phyloP scores from a whole-genome alignment of 768 basidiomycete genomes.

The Psilocybe azurescens region DNA sequence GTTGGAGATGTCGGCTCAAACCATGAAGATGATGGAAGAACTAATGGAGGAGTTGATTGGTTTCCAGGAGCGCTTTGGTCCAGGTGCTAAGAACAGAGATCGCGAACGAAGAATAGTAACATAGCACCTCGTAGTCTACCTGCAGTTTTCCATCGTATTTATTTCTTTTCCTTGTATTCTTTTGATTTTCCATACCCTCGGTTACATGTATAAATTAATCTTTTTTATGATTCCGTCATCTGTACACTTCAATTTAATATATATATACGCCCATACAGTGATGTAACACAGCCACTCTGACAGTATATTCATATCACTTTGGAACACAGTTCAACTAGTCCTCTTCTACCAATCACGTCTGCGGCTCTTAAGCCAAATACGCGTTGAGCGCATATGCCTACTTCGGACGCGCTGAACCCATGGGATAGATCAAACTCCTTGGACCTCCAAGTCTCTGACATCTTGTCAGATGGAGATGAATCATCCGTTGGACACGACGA shows the following conservation, averaged over 20 bases:
- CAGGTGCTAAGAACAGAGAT: constrained; percentile 54
- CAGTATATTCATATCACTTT: no score
- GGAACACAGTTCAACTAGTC: no score
- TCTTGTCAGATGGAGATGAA: constrained; percentile 46
- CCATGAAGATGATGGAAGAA: constrained; percentile 89
- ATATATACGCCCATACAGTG: no score
- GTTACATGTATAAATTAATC: no score
- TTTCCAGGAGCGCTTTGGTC: constrained; percentile 88
- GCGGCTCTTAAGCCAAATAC: background rate
- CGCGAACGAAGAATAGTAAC: constrained; percentile 49
- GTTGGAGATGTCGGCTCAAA: constrained; percentile 35
- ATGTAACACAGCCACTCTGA: no score
- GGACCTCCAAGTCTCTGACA: background rate
- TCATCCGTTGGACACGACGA: constrained; percentile 24
- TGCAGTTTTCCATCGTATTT: background rate
- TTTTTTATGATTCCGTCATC: no score
- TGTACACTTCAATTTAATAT: no score
- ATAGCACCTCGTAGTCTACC: background rate
- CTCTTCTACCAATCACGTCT: background rate
- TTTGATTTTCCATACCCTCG: no score
- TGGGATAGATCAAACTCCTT: constrained; percentile 6
- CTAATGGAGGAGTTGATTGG: constrained; percentile 87
- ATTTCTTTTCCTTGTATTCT: constrained; percentile 4
- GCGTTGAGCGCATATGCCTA: constrained; percentile 12
- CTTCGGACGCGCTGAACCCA: constrained; percentile 15